Evolutionary conservation across 352 stramenopile genomes (phyloP), one percentile per base, ranked within the genome.

Genomic region (Phytophthora nicotianae): DNA sequence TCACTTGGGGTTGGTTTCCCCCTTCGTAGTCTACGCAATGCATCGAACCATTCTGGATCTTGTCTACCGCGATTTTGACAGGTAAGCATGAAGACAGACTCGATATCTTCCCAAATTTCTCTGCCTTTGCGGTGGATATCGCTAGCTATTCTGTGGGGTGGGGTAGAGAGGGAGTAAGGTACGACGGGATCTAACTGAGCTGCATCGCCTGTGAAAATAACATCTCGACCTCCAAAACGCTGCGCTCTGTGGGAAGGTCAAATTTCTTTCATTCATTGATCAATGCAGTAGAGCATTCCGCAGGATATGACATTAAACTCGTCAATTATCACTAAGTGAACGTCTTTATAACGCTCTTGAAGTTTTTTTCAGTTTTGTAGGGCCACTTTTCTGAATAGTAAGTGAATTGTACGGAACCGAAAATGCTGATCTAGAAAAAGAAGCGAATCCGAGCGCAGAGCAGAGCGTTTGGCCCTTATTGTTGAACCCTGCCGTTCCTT

Each of bases 211-310:
- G 50, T 58, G 21, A 58, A 58, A 33, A 29, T 32, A 2, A 59
- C 20, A 17, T 50, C 38, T 23, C 51, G 27, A 5, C 51, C 51
- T 5, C 51, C 51, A 16, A 59, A 59, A 6, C 35, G 20, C 11
- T 27, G 11, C 3, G 46, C n/a, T 0, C 16, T 35, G 14, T 43
- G 10, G 9, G 5, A 6, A n/a, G 52, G 27, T 41, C 52, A 60
- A 21, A 45, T 60, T 27, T 37, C 40, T 27, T 6, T 27, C 41
- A 51, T 50, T 13, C 52, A 7, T 16, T 32, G 17, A 14, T 50
- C 52, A 14, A 60, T 60, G 41, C 52, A 60, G 1, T 51, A 51
- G 4, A 60, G 16, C 40, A 51, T 60, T 1, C 52, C 52, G 20
- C 40, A 60, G 1, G 26, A 60, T 5, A 60, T 45, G 0, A 60